Base-by-base conservation (phyloP, 108 stramenopile genomes). In the Cyclotella cryptica region DNA sequence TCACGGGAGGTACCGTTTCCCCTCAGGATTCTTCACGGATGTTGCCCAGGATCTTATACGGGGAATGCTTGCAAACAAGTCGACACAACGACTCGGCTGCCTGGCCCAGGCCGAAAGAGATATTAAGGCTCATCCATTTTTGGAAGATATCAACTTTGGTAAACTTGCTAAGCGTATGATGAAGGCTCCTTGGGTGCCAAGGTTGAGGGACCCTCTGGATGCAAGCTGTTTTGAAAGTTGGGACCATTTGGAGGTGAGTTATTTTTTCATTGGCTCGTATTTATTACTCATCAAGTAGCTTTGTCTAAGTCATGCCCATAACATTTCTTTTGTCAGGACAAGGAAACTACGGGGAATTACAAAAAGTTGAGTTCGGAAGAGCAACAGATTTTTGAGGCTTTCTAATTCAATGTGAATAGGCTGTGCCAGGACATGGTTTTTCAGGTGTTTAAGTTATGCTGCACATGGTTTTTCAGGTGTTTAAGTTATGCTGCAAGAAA, bases 141-240 rank as follows among this genome's bases (percentile, higher is more conserved):
- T 97, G 84, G 44, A 60, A 35, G 78, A 81, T 19, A 75, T 96
- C 51, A 86, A 96, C 72, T 93, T 91, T 69, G 84, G 80, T 26
- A 88, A 87, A 58, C 74, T 94, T 29, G 53, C 71, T 18, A 46
- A 53, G 24, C 94, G 91, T 82, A 71, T 84, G 54, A 35, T 96
- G 24, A 68, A 78, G 27, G 93, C 98, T n/a, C 98, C 98, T 3
- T 97, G 92, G 90, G 84, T 92, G 42, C 98, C 98, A 1, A 69
- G 72, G 14, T 83, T 98, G 52, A 87, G 80, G 72, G 82, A 92
- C 62, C 74, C 86, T 27, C 70, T 93, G 54, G 96, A 98, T 79
- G 86, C 90, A 22, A 84, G 81, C 28, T 82, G 92, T 79, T 93
- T 94, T 67, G 93, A 92, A 44, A 75, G 86, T 29, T 85, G 83